A percentile compares a stretch with the other conserved stretches of the same genome.
These are phyloP conservation scores for Aurinia saxatilis DNA, from an alignment of 345 rosid genomes.

Conservation along the genomic window DNA sequence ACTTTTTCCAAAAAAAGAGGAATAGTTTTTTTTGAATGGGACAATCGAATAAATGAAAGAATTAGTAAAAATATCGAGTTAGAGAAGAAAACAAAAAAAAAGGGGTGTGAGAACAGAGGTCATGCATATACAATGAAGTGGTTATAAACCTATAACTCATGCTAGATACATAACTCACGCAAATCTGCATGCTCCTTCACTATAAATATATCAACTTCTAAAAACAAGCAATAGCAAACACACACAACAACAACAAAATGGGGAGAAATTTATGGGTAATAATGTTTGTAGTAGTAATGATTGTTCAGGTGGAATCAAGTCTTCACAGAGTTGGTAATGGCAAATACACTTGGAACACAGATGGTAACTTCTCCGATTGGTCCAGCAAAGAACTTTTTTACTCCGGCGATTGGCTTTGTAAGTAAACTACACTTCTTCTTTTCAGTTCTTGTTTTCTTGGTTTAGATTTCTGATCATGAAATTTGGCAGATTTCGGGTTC, in stretches of 20 bases:
- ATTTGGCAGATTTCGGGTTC: constrained; percentile 37
- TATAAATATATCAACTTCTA: constrained; percentile 3
- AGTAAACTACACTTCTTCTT: constrained; percentile 4
- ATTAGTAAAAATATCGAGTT: neutral
- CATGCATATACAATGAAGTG: constrained; percentile 18
- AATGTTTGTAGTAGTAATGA: neutral
- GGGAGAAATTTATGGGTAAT: neutral
- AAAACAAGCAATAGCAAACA: neutral
- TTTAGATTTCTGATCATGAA: neutral
- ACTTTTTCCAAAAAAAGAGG: neutral
- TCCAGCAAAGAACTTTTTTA: constrained; percentile 33
- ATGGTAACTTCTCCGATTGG: constrained; percentile 47
- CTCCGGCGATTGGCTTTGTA: constrained; percentile 60
- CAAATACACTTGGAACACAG: constrained; percentile 37
- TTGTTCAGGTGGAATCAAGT: constrained; percentile 25
- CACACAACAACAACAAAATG: neutral
- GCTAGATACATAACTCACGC: constrained; percentile 13
- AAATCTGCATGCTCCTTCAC: neutral
- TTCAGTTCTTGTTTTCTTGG: neutral
- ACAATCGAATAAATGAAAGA: neutral
- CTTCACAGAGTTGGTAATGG: constrained; percentile 64
- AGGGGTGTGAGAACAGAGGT: constrained; percentile 3
- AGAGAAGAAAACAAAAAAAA: neutral
- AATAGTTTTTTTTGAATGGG: neutral
- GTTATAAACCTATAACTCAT: too few relatives aligned